These are phyloP conservation scores for Nemophila menziesii DNA, from an alignment of 257 asterid genomes.

Conservation along the genomic window DNA sequence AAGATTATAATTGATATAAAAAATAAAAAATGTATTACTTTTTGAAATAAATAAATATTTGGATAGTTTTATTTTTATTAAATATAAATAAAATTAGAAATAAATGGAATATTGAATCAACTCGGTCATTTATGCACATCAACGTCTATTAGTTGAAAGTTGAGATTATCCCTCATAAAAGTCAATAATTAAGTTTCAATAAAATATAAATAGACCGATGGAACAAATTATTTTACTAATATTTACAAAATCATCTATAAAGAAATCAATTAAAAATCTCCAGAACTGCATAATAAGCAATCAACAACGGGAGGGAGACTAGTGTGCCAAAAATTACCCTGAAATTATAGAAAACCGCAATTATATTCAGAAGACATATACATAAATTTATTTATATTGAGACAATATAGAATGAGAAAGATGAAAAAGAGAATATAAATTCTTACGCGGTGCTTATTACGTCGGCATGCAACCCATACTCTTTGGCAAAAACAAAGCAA, in stretches of 20 bases:
- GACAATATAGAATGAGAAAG: not conserved
- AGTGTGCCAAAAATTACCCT: slow-evolving; percentile 61
- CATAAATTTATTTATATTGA: not conserved
- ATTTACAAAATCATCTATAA: not conserved
- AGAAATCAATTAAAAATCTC: slow-evolving; percentile 30
- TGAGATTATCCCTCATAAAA: too few relatives aligned
- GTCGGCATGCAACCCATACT: slow-evolving; percentile 58
- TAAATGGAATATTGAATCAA: too few relatives aligned
- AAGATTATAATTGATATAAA: too few relatives aligned
- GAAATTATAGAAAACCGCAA: slow-evolving; percentile 5
- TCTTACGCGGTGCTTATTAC: slow-evolving; percentile 58
- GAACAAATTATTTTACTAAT: not conserved
- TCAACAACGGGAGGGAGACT: slow-evolving; percentile 46
- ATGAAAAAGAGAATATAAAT: not conserved
- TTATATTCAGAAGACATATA: not conserved
- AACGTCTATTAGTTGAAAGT: too few relatives aligned
- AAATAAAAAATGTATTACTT: too few relatives aligned
- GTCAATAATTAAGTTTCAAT: too few relatives aligned
- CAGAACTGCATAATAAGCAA: slow-evolving; percentile 38
- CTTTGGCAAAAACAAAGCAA: slow-evolving; percentile 54
- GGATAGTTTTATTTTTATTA: too few relatives aligned
- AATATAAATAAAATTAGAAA: too few relatives aligned
- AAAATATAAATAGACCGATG: not conserved
- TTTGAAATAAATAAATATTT: too few relatives aligned
- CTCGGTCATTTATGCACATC: too few relatives aligned